Evolutionary conservation across 352 stramenopile species (phyloP), one percentile per base, ranked within the genome.

Genomic region (Pilasporangium apinafurcum): DNA sequence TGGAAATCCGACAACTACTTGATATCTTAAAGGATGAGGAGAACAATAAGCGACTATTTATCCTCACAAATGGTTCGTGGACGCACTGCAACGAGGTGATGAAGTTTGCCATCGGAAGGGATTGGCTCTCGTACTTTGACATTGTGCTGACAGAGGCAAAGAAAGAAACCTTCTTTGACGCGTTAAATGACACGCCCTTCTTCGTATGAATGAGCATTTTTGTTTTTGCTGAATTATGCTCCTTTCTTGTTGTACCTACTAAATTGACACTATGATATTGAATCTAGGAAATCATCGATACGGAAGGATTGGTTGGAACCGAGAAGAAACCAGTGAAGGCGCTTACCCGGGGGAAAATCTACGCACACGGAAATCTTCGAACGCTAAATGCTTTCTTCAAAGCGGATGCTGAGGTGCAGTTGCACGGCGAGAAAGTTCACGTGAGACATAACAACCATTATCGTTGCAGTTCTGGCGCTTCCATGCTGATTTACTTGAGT

Each of bases 41-140:
- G 37, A n/a, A n/a, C n/a, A 39, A 53, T 22, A 70, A 68, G 34
- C 46, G 65, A 43, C 51, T 81, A 12, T 81, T 77, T 29, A 43
- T 81, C 5, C 62, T 81, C 22, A 81, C 68, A 8, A 76, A 77
- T 37, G 53, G 68, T 9, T 76, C 64, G 36, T 74, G 59, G 61
- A 68, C 63, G 30, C 68, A 81, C 41, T 74, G 61, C 44, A 72
- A 80, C 43, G 63, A 69, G 32, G 68, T 81, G 13, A 65, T 81
- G 55, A 60, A 72, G 30, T 68, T 65, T 31, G 61, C 64, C 13
- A 44, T 81, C 13, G 64, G 64, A 6, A 62, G 56, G 7, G 68
- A 77, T 54, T 81, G 68, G 68, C 38, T 54, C 9, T 44, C 40
- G 17, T 69, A 66, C 45, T 81, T 81, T 28, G 61, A 74, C 24